phyloP scores from a whole-genome alignment of 257 asterid genomes.

The Capsicum rhomboideum region DNA sequence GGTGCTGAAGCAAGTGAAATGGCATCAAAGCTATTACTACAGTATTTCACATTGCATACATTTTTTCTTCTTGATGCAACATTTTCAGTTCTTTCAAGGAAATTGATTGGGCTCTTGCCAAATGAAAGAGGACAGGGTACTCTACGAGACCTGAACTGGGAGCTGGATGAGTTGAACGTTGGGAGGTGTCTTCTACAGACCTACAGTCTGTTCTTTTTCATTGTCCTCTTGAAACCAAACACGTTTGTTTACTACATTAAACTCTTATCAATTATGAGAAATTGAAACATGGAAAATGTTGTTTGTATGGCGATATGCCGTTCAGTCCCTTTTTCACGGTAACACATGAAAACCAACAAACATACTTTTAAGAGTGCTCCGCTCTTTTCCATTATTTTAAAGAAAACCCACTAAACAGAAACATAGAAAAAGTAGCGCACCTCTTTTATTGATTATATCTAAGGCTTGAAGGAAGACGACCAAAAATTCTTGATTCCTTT shows the following conservation, averaged over 20 bases:
- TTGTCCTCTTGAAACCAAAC: background rate
- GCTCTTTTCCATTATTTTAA: background rate
- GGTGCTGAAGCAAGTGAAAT: constrained; percentile 94
- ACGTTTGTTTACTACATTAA: background rate
- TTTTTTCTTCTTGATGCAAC: constrained; percentile 83
- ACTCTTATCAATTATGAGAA: background rate
- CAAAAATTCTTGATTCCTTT: background rate
- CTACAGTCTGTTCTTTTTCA: background rate
- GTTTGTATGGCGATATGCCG: background rate
- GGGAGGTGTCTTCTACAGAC: constrained; percentile 49
- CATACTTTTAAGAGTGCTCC: background rate
- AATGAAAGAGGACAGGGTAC: constrained; percentile 27
- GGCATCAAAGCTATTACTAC: constrained; percentile 70
- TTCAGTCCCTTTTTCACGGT: background rate
- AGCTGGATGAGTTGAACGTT: constrained; percentile 30
- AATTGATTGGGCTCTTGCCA: constrained; percentile 45
- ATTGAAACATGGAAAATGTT: background rate
- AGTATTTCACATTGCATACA: constrained; percentile 79
- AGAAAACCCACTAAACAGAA: background rate
- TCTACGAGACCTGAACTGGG: constrained; percentile 37
- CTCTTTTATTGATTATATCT: background rate
- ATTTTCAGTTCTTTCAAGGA: constrained; percentile 57
- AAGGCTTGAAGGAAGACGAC: background rate
- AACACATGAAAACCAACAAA: background rate
- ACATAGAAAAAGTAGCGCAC: background rate